Conservation (phyloP, 441 rosid genomes). For the Melastoma candidum region DNA sequence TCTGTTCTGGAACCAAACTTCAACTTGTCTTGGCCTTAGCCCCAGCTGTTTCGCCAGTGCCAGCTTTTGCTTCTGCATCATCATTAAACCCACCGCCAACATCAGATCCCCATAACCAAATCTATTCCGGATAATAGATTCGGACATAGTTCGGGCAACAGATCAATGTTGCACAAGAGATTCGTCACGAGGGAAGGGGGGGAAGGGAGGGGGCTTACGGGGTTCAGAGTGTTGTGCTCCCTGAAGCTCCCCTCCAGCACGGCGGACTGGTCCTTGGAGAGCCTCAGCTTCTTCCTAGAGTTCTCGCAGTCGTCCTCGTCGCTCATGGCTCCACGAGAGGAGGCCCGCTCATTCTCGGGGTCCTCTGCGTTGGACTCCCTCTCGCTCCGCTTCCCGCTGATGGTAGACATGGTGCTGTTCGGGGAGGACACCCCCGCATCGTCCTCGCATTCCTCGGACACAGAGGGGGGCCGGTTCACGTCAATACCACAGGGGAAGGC, state of each 20-base stretch:
- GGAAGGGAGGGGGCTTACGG: slow-evolving; percentile 32
- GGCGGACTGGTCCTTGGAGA: slow-evolving; percentile 71
- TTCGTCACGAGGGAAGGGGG: too few relatives aligned
- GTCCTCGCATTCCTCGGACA: slow-evolving; percentile 41
- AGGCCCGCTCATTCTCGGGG: slow-evolving; percentile 33
- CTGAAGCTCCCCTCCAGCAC: slow-evolving; percentile 76
- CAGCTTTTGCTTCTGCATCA: slow-evolving; percentile 62
- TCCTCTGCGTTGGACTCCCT: slow-evolving; percentile 40
- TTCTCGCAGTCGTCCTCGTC: slow-evolving; percentile 75
- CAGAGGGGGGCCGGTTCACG: slow-evolving; percentile 44
- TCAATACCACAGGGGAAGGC: slow-evolving; percentile 51
- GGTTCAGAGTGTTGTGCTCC: slow-evolving; percentile 73
- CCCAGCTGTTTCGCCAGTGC: slow-evolving; percentile 58
- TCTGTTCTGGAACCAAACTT: slow-evolving; percentile 98
- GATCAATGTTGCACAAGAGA: too few relatives aligned
- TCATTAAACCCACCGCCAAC: too few relatives aligned
- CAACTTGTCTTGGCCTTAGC: slow-evolving; percentile 84
- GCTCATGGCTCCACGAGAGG: slow-evolving; percentile 38
- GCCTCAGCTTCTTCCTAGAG: slow-evolving; percentile 71
- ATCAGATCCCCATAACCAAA: too few relatives aligned
- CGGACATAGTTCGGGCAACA: too few relatives aligned
- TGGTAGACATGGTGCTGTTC: slow-evolving; percentile 68
- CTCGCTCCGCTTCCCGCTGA: slow-evolving; percentile 56
- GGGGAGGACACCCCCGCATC: slow-evolving; percentile 77
- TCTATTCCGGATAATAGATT: too few relatives aligned